phyloP scores from a whole-genome alignment of 257 asterid genomes.

The Solanum paucissectum region DNA sequence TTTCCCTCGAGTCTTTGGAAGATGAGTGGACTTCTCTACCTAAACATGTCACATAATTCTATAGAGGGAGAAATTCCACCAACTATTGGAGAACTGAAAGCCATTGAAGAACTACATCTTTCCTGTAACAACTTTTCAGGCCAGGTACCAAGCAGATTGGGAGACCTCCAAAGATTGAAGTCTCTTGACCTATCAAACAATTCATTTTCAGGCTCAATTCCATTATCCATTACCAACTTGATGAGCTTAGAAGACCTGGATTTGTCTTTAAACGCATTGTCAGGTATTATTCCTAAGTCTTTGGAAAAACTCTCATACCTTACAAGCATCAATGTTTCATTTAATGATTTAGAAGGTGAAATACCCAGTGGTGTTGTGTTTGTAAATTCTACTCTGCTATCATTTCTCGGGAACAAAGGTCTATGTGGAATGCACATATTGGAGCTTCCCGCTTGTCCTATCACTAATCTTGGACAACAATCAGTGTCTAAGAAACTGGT shows the following conservation, averaged over 20 bases:
- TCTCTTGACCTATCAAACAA: constrained; percentile 18
- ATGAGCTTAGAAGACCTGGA: constrained; percentile 8
- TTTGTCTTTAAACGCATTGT: background rate
- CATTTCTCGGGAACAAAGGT: background rate
- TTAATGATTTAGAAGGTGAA: background rate
- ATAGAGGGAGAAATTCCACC: constrained; percentile 20
- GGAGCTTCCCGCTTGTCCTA: background rate
- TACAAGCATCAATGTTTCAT: constrained; percentile 4
- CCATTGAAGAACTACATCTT: constrained; percentile 6
- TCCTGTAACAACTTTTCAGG: constrained; percentile 18
- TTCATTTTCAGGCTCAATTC: constrained; percentile 24
- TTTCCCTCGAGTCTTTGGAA: constrained; percentile 25
- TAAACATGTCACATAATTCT: constrained; percentile 15
- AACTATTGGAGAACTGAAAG: constrained; percentile 11
- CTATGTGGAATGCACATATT: background rate
- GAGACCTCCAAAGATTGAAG: constrained; percentile 6
- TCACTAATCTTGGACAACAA: background rate
- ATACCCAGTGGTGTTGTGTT: background rate
- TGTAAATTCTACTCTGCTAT: background rate
- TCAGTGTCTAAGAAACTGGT: background rate
- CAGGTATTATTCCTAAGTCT: background rate
- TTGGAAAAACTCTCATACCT: constrained; percentile 7
- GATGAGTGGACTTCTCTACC: constrained; percentile 5
- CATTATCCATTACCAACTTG: constrained; percentile 19
- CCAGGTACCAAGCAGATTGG: constrained; percentile 11